Base-by-base conservation (phyloP, 352 stramenopile genomes). In the Blastocystis sp. region DNA sequence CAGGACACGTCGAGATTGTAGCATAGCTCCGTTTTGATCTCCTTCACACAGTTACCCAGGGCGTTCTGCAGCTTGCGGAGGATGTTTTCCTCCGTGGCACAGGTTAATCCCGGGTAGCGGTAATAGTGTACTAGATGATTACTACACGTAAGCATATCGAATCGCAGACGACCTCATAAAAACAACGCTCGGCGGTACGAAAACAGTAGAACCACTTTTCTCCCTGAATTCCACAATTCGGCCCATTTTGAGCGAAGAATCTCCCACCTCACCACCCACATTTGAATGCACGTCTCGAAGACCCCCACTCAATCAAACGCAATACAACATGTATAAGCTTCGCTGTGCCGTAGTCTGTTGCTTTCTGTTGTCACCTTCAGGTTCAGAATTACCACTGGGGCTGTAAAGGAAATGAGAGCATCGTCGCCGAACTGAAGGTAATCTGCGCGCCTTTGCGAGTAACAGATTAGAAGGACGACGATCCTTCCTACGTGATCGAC, bases 361-460 rank as follows among this genome's bases (percentile, higher is more conserved):
- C 48, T 21, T 17, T 4, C 62, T 78, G 5, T 19, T 4, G 2
- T 89, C 21, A 48, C 69, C 28, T 89, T 92, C 89, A 94, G 34
- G 93, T 90, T 56, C 94, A 97, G 91, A 93, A 90, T 48, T 97
- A 97, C 89, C 93, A 93, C 23, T 97, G 94, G 94, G 94, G 94
- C 34, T 96, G 96, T 88, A 90, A 76, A 59, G 94, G 94, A n/a
- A 71, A 90, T 76, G 88, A 92, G 62, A 95, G 92, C 88, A 90
- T 91, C 77, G 94, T 97, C 41, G 94, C 94, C 62, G 91, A 95
- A 88, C 91, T 97, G 76, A 93, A 95, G 91, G 93, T 95, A 64
- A n/a, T 89, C 11, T 87, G 86, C 23, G 28, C 71, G 93, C 90
- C 90, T 89, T 59, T 67, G 48, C 67, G 21, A 79, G 1, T 48